Evolutionary conservation across 1,284 basidiomycete genomes (phyloP).

Genomic region (Sanghuangporus baumii): DNA sequence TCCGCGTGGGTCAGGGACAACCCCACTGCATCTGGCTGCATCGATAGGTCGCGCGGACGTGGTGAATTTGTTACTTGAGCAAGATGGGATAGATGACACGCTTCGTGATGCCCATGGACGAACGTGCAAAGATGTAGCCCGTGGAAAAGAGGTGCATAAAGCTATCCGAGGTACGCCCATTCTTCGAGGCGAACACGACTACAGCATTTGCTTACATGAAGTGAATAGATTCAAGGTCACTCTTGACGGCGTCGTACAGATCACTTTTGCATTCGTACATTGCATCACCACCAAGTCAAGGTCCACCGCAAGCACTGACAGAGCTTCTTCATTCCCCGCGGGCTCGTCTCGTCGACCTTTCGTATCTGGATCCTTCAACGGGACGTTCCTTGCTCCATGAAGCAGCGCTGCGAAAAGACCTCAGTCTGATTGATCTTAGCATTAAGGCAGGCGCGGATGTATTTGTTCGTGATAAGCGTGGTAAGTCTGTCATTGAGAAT

Average conservation of each 20-base stretch:
- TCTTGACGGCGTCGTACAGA: constrained; percentile 74
- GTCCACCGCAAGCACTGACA: constrained; percentile 47
- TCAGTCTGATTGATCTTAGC: constrained; percentile 77
- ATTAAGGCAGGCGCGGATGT: constrained; percentile 87
- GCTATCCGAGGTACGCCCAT: constrained; percentile 63
- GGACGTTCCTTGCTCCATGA: constrained; percentile 85
- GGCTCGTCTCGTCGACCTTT: constrained; percentile 54
- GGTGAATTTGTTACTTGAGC: constrained; percentile 68
- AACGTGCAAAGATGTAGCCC: constrained; percentile 73
- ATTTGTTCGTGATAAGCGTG: constrained; percentile 78
- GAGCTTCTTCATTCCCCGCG: constrained; percentile 59
- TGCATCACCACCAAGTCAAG: constrained; percentile 44
- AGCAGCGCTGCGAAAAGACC: constrained; percentile 79
- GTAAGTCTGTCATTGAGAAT: constrained; percentile 72
- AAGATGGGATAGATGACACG: constrained; percentile 80
- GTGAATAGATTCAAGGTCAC: constrained; percentile 61
- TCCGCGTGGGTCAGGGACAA: constrained; percentile 67
- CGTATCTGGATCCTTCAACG: constrained; percentile 70
- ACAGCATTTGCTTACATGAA: neutral
- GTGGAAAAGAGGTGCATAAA: constrained; percentile 65
- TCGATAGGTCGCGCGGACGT: constrained; percentile 78
- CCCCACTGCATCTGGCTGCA: constrained; percentile 84
- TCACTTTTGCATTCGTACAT: constrained; percentile 71
- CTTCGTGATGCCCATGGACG: constrained; percentile 65
- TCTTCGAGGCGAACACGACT: neutral